These are phyloP conservation scores for Alternaria viburni DNA, from an alignment of 2,329 filamentous ascomycete genomes.

Conservation along the genomic window DNA sequence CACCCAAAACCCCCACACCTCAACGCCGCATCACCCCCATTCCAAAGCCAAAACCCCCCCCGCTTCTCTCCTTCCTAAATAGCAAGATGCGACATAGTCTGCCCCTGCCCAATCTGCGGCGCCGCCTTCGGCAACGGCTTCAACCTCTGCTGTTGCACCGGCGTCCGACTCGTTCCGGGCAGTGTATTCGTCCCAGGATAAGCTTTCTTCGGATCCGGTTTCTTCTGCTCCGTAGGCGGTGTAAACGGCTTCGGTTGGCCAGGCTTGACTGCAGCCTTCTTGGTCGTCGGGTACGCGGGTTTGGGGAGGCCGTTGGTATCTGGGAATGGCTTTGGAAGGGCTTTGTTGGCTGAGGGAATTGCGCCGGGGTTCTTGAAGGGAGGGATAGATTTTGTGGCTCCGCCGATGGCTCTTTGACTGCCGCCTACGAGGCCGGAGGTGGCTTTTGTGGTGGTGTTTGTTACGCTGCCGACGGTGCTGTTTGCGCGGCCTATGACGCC, in stretches of 20 bases:
- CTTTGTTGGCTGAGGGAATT: slow-evolving; percentile 9
- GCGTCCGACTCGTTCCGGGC: slow-evolving; percentile 33
- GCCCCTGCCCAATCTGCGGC: slow-evolving; percentile 32
- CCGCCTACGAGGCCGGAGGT: slow-evolving; percentile 9
- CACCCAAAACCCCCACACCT: not conserved
- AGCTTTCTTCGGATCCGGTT: slow-evolving; percentile 21
- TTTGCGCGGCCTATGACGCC: slow-evolving; percentile 15
- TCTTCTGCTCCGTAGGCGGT: slow-evolving; percentile 20
- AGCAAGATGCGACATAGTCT: slow-evolving; percentile 39
- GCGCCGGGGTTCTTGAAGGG: slow-evolving; percentile 12
- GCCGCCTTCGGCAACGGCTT: slow-evolving; percentile 35
- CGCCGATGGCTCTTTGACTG: slow-evolving; percentile 17
- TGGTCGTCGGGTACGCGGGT: slow-evolving; percentile 23
- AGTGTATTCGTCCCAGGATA: slow-evolving; percentile 43
- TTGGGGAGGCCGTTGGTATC: slow-evolving; percentile 19
- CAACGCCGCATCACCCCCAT: not conserved
- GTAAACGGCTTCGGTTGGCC: slow-evolving; percentile 37
- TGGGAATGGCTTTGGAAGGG: slow-evolving; percentile 11
- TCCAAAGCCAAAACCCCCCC: not conserved
- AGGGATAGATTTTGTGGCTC: slow-evolving; percentile 8
- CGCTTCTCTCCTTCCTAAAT: slow-evolving; percentile 7
- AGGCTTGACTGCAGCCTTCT: slow-evolving; percentile 37
- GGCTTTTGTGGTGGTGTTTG: slow-evolving; percentile 11
- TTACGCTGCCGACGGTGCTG: slow-evolving; percentile 16
- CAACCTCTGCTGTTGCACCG: slow-evolving; percentile 32